Evolutionary conservation across 805 yeast species (phyloP).

Genomic region (Pichia eremophila): DNA sequence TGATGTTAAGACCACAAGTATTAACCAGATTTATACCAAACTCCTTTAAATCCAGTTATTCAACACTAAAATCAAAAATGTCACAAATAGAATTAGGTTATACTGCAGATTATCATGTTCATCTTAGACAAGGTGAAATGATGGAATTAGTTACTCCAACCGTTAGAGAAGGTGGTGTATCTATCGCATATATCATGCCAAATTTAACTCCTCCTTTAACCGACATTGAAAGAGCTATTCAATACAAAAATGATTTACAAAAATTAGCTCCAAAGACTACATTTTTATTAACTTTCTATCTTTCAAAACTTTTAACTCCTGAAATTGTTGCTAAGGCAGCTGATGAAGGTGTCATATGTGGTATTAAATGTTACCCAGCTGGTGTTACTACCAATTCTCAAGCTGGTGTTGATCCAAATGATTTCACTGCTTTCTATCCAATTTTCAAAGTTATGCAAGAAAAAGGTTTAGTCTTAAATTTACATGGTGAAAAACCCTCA

Average conservation of each 20-base stretch:
- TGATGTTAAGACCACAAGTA: not conserved
- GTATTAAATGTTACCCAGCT: conserved; percentile 96
- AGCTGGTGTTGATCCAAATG: conserved; percentile 89
- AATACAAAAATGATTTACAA: conserved; percentile 58
- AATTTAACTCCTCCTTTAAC: conserved; percentile 89
- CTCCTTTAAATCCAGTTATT: not conserved
- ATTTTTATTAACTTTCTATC: conserved; percentile 84
- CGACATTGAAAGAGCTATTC: conserved; percentile 58
- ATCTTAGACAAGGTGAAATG: conserved; percentile 89
- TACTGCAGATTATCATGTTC: conserved; percentile 93
- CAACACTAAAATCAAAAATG: not conserved
- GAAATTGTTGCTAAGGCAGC: conserved; percentile 79
- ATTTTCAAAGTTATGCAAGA: conserved; percentile 82
- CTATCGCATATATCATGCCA: conserved; percentile 94
- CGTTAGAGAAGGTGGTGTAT: conserved; percentile 80
- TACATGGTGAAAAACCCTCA: conserved; percentile 94
- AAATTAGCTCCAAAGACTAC: conserved; percentile 71
- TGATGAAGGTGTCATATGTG: conserved; percentile 54
- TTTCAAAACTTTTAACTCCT: conserved; percentile 73
- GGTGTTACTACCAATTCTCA: conserved; percentile 97
- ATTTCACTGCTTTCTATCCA: conserved; percentile 82
- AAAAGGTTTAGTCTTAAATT: conserved; percentile 66
- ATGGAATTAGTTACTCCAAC: conserved; percentile 88
- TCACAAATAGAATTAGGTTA: conserved; percentile 46
- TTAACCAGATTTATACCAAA: not conserved